Conservation (phyloP, 441 rosid species). For the Metrosideros polymorpha region DNA sequence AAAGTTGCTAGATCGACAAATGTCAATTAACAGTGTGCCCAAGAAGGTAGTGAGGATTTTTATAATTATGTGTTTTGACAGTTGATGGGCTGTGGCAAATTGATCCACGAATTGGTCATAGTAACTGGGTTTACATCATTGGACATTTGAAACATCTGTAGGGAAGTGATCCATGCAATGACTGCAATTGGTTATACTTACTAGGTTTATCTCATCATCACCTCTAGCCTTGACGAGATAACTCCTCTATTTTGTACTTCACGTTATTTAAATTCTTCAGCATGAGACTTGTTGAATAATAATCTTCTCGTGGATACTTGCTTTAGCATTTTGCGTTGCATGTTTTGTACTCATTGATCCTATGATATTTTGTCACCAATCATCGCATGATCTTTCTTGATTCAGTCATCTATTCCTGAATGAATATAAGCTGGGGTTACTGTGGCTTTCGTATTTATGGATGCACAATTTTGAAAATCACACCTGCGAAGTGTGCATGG, state of each 20-base stretch:
- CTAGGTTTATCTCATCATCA: background rate
- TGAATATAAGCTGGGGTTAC: background rate
- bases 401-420: background rate
- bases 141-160: background rate
- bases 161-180: background rate
- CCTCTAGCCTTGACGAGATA: background rate
- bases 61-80: background rate
- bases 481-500: background rate
- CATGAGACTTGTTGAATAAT: background rate
- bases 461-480: background rate
- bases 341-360: background rate
- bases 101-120: background rate
- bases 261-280: background rate
- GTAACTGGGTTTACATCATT: background rate
- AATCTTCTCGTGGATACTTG: background rate
- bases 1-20: conserved; percentile 90
- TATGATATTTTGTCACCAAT: background rate
- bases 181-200: background rate
- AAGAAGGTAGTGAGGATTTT: conserved; percentile 53
- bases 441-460: background rate
- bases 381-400: background rate
- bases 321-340: background rate
- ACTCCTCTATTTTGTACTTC: background rate
- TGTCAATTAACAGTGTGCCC: conserved; percentile 93
- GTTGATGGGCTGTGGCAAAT: background rate